Base-by-base conservation (phyloP, 192 early-diverging fungal species). In the Linderina pennispora region DNA sequence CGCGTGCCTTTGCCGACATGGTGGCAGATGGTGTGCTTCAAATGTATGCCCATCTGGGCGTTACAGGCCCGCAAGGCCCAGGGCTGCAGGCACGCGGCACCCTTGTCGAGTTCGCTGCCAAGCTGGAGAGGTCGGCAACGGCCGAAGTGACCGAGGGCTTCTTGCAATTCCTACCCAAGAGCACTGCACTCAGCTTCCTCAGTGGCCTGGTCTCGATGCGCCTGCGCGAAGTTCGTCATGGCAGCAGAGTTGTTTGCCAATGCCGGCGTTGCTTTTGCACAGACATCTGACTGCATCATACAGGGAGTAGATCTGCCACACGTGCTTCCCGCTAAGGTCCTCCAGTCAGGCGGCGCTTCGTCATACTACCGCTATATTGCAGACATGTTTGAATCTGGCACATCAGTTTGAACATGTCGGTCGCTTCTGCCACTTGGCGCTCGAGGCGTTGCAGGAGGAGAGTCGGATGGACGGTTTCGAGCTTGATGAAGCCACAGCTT, bases 311-410 rank as follows among this genome's bases (percentile, higher is more conserved):
- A 58, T 31, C 46, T 75, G 28, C 56, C 60, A 23, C n/a, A 10
- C 11, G 60, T 69, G 23, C 46, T 69, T 11, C 65, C 73, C 1
- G 10, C 5, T 2, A 22, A 18, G 2, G 57, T 65, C 3, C 37
- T 53, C 4, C 55, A 48, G 23, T 25, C 44, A 3, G 68, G 39
- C 16, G 35, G 43, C 24, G 57, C 61, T 7, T 39, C 23, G 1
- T 36, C 49, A n/a, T 76, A 76, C 62, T 62, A 51, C 33, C 50
- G 54, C 23, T 56, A 70, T 23, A 41, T 69, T 9, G 62, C 66
- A 10, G 66, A 58, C 31, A 44, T 70, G 31, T 62, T 76, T 18
- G 74, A 61, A 36, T 34, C 46, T 3, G 46, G 26, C 10, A 31
- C 45, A n/a, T 0, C 19, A 50, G 18, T 46, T 52, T 15, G 28